Evolutionary conservation across 1,139 yeast genomes (phyloP), one percentile per base, ranked within the genome.

Genomic region (Entelexis paramagnoliae): DNA sequence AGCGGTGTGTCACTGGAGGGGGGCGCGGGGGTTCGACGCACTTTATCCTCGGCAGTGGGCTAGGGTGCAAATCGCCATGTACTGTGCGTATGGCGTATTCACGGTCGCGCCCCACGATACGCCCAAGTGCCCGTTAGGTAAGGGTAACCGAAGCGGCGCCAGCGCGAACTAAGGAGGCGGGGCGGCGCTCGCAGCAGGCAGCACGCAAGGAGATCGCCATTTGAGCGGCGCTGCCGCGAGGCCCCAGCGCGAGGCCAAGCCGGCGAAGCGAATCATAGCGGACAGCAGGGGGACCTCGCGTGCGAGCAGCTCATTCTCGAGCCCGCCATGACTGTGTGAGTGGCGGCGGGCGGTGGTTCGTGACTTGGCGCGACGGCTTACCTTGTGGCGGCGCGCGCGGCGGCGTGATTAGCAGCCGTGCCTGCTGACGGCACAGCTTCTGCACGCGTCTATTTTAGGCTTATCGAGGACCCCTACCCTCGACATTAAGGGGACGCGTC

Each of bases 381-480:
- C 30, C 10, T 10, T 20, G 41, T 14, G 41, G 41, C 41, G 41
- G 41, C 19, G 17, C 17, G n/a, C 14, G 6, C 34, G 34, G 34
- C 34, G 34, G 34, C 34, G 34, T 17, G 34, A n/a, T 32, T 6
- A 7, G 17, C 34, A 32, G 17, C 30, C 30, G 14, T 28, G 30
- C 11, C 13, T 11, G 30, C 30, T 11, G 41, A 5, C 41, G 41
- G 28, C 41, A 17, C 28, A 22, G 26, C 28, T 14, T 5, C 40
- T 36, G 41, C 41, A 36, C 41, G 41, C 41, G 34, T 29, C 28
- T 28, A 29, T 29, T 41, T 41, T 29, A 10, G 26, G 34, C 45
- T 41, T 41, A 41, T 41, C 45, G 28, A 19, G 11, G 11, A 5
- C 10, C 24, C 45, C 35, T 29, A 10, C 22, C 35, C 45, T 24